Percentiles rank a stretch among this genome's conserved stretches.
These are phyloP conservation scores for Aquilaria agallochum DNA, from an alignment of 441 rosid species.

Conservation along the genomic window DNA sequence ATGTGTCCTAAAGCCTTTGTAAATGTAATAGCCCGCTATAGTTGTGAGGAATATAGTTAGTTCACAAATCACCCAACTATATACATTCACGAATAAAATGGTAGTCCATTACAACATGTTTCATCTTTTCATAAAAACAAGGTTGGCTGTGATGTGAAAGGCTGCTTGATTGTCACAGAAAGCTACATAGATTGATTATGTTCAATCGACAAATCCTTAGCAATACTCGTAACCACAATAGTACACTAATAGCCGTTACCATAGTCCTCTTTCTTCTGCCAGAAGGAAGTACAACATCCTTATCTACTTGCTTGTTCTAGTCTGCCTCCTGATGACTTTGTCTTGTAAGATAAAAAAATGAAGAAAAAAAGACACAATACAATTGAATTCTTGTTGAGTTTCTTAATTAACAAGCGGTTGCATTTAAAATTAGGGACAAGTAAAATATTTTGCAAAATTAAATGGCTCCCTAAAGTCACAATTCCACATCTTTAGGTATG, in stretches of 20 bases:
- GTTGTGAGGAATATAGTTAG: too few species aligned
- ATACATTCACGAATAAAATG: too few species aligned
- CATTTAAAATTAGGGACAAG: not conserved
- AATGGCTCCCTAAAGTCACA: too few species aligned
- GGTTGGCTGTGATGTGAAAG: too few species aligned
- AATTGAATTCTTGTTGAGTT: not conserved
- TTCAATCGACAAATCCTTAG: not conserved
- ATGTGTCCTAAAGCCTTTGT: too few species aligned
- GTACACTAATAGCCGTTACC: not conserved
- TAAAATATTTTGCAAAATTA: too few species aligned
- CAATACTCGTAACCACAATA: not conserved
- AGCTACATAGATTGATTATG: not conserved
- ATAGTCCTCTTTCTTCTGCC: not conserved
- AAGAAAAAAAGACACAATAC: not conserved
- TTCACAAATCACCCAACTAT: too few species aligned
- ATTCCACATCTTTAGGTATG: too few species aligned
- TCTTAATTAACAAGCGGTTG: not conserved
- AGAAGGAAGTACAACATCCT: too few species aligned
- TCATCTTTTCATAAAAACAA: too few species aligned
- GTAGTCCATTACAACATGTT: too few species aligned
- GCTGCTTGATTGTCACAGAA: not conserved
- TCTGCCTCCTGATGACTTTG: not conserved
- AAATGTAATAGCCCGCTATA: too few species aligned
- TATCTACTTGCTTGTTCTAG: not conserved
- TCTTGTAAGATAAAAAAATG: not conserved